Percentiles rank a stretch among this genome's conserved stretches.
These are phyloP conservation scores for Sphagnum tenellum DNA, from an alignment of 225 moss, liverwort and hornwort genomes.

Conservation along the genomic window DNA sequence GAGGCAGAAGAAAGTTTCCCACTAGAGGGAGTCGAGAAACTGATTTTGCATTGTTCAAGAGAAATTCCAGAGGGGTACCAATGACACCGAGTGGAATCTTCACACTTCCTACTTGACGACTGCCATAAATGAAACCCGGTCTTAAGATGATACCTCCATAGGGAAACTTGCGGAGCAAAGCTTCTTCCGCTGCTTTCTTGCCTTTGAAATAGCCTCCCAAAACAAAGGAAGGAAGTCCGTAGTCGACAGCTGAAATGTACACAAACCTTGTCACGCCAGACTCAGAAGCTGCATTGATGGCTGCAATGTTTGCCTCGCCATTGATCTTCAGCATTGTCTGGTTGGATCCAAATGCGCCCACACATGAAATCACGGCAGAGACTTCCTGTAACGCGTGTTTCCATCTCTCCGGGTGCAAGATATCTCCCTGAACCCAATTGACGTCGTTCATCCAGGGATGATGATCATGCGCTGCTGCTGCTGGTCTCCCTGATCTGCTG, in stretches of 20 bases:
- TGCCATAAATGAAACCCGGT: slow-evolving; percentile 81
- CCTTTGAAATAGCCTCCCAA: slow-evolving; percentile 76
- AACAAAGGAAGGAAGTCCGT: slow-evolving; percentile 58
- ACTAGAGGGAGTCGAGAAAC: slow-evolving; percentile 48
- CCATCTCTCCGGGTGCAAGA: slow-evolving; percentile 35
- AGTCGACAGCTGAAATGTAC: slow-evolving; percentile 71
- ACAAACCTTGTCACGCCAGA: slow-evolving; percentile 79
- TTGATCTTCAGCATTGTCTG: slow-evolving; percentile 70
- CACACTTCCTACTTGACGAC: slow-evolving; percentile 59
- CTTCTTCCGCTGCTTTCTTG: slow-evolving; percentile 80
- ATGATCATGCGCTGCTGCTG: background rate
- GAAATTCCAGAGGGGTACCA: slow-evolving; percentile 61
- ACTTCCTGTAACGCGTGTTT: slow-evolving; percentile 13
- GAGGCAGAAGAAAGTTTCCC: slow-evolving; percentile 66
- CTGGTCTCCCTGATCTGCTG: slow-evolving; percentile 42
- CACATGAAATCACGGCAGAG: slow-evolving; percentile 64
- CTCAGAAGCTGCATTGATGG: slow-evolving; percentile 50
- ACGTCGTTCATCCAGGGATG: slow-evolving; percentile 26
- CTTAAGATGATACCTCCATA: slow-evolving; percentile 71
- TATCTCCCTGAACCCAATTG: slow-evolving; percentile 35
- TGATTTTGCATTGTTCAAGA: slow-evolving; percentile 48
- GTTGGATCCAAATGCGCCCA: slow-evolving; percentile 85
- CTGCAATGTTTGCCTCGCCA: slow-evolving; percentile 70
- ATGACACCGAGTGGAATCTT: slow-evolving; percentile 63
- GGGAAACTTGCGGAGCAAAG: slow-evolving; percentile 56